These are phyloP conservation scores for Fusarium sp. DNA, from an alignment of 2,329 filamentous ascomycete species.

Conservation along the genomic window DNA sequence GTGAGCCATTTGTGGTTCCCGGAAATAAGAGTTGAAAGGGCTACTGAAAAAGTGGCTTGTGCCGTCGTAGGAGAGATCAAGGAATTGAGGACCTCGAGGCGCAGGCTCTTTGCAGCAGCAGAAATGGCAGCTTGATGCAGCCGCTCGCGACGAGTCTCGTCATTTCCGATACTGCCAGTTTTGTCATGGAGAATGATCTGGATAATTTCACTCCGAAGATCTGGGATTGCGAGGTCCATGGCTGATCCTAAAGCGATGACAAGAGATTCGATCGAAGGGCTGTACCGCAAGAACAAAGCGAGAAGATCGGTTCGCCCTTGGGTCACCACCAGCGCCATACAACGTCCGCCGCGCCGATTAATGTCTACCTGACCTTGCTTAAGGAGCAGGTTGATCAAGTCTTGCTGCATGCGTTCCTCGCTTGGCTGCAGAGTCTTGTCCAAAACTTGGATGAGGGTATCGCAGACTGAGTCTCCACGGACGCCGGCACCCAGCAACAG, in stretches of 20 bases:
- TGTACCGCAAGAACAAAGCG: background rate
- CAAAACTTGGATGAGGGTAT: constrained; percentile 8
- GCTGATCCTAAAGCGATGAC: background rate
- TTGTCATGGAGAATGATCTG: constrained; percentile 3
- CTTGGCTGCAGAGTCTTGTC: background rate
- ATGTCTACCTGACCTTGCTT: background rate
- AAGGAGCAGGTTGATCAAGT: background rate
- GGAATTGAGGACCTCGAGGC: constrained; percentile 1
- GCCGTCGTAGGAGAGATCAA: background rate
- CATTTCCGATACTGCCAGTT: background rate
- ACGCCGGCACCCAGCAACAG: constrained; percentile 6
- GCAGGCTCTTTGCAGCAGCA: constrained; percentile 9
- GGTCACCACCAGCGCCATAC: background rate
- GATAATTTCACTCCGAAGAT: background rate
- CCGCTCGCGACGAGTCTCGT: background rate
- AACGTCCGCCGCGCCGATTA: background rate
- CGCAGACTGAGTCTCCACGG: constrained; percentile 4
- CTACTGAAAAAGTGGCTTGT: background rate
- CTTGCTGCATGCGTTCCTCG: background rate
- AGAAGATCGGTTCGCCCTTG: background rate
- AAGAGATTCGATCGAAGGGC: background rate
- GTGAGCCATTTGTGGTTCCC: constrained; percentile 13
- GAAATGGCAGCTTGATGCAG: constrained; percentile 4
- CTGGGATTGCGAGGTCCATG: background rate
- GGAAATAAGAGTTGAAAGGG: background rate